These are phyloP conservation scores for Umbelopsis sp. DNA, from an alignment of 371 early-diverging fungal species.

Conservation along the genomic window DNA sequence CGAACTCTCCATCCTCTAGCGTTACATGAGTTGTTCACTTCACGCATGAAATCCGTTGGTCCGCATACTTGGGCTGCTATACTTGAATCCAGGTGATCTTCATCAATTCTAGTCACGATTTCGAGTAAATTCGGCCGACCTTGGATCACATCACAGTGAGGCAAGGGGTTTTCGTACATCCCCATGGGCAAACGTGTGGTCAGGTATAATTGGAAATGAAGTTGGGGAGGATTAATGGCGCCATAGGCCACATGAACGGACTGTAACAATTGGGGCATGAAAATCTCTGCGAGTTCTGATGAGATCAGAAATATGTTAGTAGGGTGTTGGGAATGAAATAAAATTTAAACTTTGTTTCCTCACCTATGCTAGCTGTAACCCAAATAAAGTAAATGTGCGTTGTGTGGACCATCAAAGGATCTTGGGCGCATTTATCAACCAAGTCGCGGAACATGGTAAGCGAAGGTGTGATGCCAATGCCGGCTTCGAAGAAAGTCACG, in stretches of 20 bases:
- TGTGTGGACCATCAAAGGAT: not conserved
- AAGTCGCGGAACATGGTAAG: slow-evolving; percentile 12
- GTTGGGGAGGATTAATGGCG: not conserved
- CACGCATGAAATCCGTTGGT: not conserved
- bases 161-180: not conserved
- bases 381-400: not conserved
- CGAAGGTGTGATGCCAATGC: slow-evolving; percentile 11
- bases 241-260: not conserved
- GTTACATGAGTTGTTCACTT: not conserved
- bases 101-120: not conserved
- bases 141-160: not conserved
- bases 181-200: not conserved
- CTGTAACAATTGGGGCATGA: not conserved
- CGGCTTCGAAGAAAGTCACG: not conserved
- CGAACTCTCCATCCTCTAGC: not conserved
- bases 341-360: not conserved
- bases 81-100: not conserved
- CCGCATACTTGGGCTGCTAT: not conserved
- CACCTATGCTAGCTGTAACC: slow-evolving; percentile 5
- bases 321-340: not conserved
- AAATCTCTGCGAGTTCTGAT: not conserved
- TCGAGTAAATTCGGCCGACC: not conserved
- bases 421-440: not conserved
- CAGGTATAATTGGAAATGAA: not conserved
- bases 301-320: not conserved